Base-by-base conservation (phyloP, 441 rosid genomes). In the Geranium incanum region DNA sequence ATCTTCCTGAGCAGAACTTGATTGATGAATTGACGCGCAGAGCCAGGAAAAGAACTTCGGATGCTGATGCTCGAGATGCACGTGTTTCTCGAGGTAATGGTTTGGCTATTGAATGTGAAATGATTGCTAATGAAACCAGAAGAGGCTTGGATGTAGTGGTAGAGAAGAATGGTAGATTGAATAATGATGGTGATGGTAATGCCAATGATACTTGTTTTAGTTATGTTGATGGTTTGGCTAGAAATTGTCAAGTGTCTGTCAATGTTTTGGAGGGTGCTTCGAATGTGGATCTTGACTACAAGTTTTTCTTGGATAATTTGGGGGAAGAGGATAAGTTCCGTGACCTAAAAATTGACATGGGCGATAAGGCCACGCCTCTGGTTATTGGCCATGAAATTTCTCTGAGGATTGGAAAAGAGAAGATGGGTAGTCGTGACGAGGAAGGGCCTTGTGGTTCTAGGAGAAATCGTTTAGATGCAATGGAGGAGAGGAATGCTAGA, bases 401-500 rank as follows among this genome's bases (percentile, higher is more conserved):
- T 28, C 1, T 2, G 33, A 28, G 33, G 33, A 28, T 28, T 28
- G 33, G 33, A 28, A 28, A 28, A 28, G 33, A 28, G 33, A 28
- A 28, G 33, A 28, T 28, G 33, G 33, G 33, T 28, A 28, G 33
- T 28, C 2, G 33, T 28, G 33, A 28, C 3, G 45, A 41, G 45
- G 45, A 41, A 41, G 9, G 9, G 45, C 45, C 45, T 41, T 5
- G 6, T 41, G 45, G 50, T 43, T 1, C 9, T 43, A 5, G 8
- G 15, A n/a, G 59, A 55, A 16, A 5, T 3, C 15, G 62, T 15
- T 55, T 6, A 55, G 19, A 55, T n/a, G 62, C 16, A 15, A 15
- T 55, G 62, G 62, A 55, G 62, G 23, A 55, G 62, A 55, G 1
- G 62, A 55, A 16, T n/a, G 62, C 21, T 55, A 55, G 21, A 55